phyloP scores from a whole-genome alignment of 768 basidiomycete species.

The Dacryopinax spathularia region DNA sequence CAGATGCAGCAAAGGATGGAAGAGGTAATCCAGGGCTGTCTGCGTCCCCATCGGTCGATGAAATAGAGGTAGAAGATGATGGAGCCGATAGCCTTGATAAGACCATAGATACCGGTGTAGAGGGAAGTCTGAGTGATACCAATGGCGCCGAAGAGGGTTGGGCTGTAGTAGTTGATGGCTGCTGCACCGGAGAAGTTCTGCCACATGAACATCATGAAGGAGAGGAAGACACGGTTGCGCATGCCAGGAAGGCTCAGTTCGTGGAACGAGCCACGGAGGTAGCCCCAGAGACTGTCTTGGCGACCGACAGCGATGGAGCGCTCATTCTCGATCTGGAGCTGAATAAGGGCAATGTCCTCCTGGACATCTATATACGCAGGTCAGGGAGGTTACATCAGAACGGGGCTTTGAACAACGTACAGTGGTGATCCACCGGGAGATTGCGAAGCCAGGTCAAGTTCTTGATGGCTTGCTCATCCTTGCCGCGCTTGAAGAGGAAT shows the following conservation, averaged over 20 bases:
- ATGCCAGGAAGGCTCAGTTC: conserved; percentile 9
- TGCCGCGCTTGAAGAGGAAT: conserved; percentile 17
- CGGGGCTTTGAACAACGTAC: background rate
- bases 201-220: conserved; percentile 30
- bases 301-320: background rate
- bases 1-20: conserved; percentile 28
- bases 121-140: conserved; percentile 29
- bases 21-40: conserved; percentile 30
- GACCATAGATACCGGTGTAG: conserved; percentile 38
- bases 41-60: conserved; percentile 32
- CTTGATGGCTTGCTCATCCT: conserved; percentile 19
- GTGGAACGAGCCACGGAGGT: background rate
- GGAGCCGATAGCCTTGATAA: conserved; percentile 27
- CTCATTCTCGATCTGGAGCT: conserved; percentile 15
- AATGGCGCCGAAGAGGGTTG: conserved; percentile 36
- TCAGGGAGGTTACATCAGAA: conserved; percentile 8
- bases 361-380: conserved; percentile 16
- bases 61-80: conserved; percentile 32
- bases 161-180: conserved; percentile 35
- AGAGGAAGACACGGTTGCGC: conserved; percentile 26
- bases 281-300: background rate
- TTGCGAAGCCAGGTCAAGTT: conserved; percentile 21
- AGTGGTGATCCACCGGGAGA: conserved; percentile 12
- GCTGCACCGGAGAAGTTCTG: conserved; percentile 34
- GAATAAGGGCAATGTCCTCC: conserved; percentile 15